A percentile compares a stretch with the other conserved stretches of the same genome.
Conservation (phyloP, 441 rosid genomes). For the Capsella rubella region DNA sequence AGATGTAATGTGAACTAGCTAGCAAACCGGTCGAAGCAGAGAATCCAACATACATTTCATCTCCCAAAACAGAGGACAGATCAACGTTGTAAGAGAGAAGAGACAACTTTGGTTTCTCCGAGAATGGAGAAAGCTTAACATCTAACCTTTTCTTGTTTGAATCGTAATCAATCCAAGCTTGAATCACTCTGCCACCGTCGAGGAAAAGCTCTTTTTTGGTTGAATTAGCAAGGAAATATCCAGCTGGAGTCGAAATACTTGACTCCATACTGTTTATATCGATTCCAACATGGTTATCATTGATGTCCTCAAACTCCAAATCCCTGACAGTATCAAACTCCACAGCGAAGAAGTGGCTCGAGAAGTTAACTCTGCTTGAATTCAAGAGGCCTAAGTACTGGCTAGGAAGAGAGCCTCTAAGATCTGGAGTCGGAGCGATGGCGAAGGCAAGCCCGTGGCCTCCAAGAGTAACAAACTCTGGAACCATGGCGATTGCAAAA, state of each 20-base stretch:
- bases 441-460: constrained; percentile 88
- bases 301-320: constrained; percentile 66
- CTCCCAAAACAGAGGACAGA: constrained; percentile 57
- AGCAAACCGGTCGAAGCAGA: constrained; percentile 84
- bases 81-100: constrained; percentile 64
- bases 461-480: constrained; percentile 69
- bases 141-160: constrained; percentile 57
- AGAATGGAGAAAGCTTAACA: constrained; percentile 68
- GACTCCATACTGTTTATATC: constrained; percentile 68
- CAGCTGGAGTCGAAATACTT: constrained; percentile 62
- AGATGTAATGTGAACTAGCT: constrained; percentile 72
- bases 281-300: constrained; percentile 83
- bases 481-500: constrained; percentile 74
- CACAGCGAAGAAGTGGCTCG: constrained; percentile 74
- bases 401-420: constrained; percentile 62
- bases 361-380: constrained; percentile 56
- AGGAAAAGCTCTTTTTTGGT: constrained; percentile 50
- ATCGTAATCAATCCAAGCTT: constrained; percentile 89
- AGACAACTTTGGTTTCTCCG: constrained; percentile 62
- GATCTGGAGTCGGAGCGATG: constrained; percentile 58
- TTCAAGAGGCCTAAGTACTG: constrained; percentile 81
- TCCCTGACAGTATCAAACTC: constrained; percentile 82
- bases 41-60: constrained; percentile 81
- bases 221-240: constrained; percentile 51
- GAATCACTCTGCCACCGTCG: constrained; percentile 58